Evolutionary conservation across 768 basidiomycete species (phyloP).

Genomic region (Sarcodon sp.): DNA sequence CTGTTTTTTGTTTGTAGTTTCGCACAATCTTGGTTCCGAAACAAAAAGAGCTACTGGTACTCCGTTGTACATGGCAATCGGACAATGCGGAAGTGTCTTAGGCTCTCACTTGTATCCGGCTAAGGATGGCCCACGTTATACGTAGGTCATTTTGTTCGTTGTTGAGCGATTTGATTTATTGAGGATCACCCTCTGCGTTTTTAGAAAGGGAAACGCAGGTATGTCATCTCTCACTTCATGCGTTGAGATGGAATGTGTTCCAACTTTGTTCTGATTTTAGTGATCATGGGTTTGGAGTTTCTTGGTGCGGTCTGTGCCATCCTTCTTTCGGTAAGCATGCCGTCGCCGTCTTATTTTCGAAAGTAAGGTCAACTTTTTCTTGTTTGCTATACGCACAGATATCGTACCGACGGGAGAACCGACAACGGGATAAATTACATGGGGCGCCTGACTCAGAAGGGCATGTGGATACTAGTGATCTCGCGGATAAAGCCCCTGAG

Average conservation of each 20-base stretch:
- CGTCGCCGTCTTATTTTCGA: background rate
- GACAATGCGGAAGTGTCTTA: slow-evolving; percentile 65
- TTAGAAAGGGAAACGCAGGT: slow-evolving; percentile 49
- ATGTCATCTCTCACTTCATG: slow-evolving; percentile 9
- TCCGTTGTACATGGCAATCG: slow-evolving; percentile 70
- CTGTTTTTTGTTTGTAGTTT: slow-evolving; percentile 23
- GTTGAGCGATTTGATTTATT: background rate
- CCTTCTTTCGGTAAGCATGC: slow-evolving; percentile 32
- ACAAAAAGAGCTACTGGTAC: slow-evolving; percentile 68
- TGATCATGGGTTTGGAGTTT: slow-evolving; percentile 39
- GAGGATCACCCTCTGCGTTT: background rate
- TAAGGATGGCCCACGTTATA: slow-evolving; percentile 50
- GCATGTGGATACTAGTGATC: slow-evolving; percentile 45
- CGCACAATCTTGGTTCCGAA: slow-evolving; percentile 69
- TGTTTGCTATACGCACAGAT: too few species aligned
- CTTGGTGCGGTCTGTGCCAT: slow-evolving; percentile 40
- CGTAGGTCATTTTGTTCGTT: slow-evolving; percentile 25
- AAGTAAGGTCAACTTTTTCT: too few species aligned
- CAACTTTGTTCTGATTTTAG: slow-evolving; percentile 12
- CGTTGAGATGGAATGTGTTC: background rate
- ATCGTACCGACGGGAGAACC: slow-evolving; percentile 53
- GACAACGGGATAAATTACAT: slow-evolving; percentile 34
- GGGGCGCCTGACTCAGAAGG: slow-evolving; percentile 34
- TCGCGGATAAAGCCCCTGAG: slow-evolving; percentile 52
- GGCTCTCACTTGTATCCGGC: slow-evolving; percentile 65